Evolutionary conservation across 805 yeast species (phyloP).

Genomic region (Kodamaea jinghongensis): DNA sequence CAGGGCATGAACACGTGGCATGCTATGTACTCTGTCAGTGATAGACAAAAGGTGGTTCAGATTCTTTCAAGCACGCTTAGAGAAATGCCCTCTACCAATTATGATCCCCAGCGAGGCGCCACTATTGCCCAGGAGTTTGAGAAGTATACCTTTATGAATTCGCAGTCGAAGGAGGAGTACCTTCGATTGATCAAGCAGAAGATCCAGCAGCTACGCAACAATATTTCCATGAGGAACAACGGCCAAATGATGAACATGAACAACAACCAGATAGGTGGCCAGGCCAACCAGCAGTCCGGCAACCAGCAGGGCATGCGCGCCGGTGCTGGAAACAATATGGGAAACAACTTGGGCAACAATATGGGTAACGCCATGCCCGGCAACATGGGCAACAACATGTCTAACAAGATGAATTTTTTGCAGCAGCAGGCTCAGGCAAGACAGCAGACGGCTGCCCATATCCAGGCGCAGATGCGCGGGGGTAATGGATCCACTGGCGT

Average conservation of each 20-base stretch:
- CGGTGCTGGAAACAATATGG: conserved; percentile 16
- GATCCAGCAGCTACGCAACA: conserved; percentile 29
- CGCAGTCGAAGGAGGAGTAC: conserved; percentile 58
- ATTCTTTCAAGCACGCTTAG: conserved; percentile 35
- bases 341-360: conserved; percentile 4
- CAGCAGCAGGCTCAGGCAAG: conserved; percentile 52
- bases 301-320: conserved; percentile 14
- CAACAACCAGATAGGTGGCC: conserved; percentile 20
- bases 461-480: conserved; percentile 26
- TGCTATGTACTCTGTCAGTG: conserved; percentile 21
- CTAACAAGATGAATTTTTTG: conserved; percentile 23
- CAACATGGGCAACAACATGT: conserved; percentile 17
- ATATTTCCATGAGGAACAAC: conserved; percentile 13
- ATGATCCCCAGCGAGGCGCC: conserved; percentile 35
- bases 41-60: conserved; percentile 42
- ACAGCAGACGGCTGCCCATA: conserved; percentile 49
- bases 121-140: conserved; percentile 68
- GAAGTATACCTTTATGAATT: conserved; percentile 57
- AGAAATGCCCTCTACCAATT: conserved; percentile 34
- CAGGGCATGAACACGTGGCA: conserved; percentile 28
- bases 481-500: conserved; percentile 1
- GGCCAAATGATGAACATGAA: conserved; percentile 13
- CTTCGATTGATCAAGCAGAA: conserved; percentile 40
- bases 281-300: conserved; percentile 12
- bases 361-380: conserved; percentile 12